Base-by-base conservation (phyloP, 495 filamentous ascomycete species). In the Neurospora sp. region DNA sequence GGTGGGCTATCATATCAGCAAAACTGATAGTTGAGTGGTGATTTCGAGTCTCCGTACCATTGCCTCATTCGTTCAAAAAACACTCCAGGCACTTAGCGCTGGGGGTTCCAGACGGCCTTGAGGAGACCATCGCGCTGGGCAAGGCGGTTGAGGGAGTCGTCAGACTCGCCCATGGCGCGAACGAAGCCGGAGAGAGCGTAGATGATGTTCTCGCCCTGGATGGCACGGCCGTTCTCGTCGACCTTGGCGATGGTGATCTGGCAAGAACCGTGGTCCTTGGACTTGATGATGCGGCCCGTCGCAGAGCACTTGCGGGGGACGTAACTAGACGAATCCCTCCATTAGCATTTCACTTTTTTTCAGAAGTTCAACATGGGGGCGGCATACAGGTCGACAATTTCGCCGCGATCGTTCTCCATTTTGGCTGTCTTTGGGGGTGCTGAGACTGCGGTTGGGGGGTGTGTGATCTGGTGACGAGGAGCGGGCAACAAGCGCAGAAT, bases 131-230 rank as follows among this genome's bases (percentile, higher is more conserved):
- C 96, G 79, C 90, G 89, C 90, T 99, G 96, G 74, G 94, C 88
- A 78, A 99, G 88, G 78, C 96, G 86, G 90, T 99, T 99, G 81
- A 99, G 82, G 77, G 91, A 89, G 87, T 99, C 96, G 82, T 99
- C 96, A 81, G 90, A 90, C 92, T 99, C 96, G 76, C 96, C 96
- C 90, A 97, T 97, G 74, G 94, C 92, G 78, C 96, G 89, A 76
- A 99, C 93, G 88, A 99, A 99, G 71, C 96, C 96, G 86, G 93
- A 97, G 70, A 99, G 90, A 75, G 96, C 96, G 82, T 97, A 98
- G 79, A 93, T 91, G 84, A 97, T 91, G 90, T 94, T 97, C 87
- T 98, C 96, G 80, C 94, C 93, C 75, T 93, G 96, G 88, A 98
- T 93, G 76, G 84, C 83, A 78, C 94, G 92, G 76, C 96, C 95